Evolutionary conservation across 371 early-diverging fungal species (phyloP), one percentile per base, ranked within the genome.

Genomic region (Mortierella sp.): DNA sequence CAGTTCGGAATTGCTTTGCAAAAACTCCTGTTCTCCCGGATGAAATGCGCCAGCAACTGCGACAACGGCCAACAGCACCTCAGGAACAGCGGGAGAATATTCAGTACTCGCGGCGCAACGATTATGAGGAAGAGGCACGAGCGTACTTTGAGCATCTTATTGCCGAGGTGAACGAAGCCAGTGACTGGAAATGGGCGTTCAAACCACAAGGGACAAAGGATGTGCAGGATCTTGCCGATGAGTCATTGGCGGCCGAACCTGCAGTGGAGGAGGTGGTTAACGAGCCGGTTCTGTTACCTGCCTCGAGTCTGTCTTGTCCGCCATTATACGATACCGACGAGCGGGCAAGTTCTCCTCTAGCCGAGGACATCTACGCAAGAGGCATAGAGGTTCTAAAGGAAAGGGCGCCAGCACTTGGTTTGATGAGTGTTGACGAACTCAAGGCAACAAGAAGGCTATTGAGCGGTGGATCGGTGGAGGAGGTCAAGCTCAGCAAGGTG

Each of bases 291-390:
- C 13, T 58, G 10, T 8, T 13, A 58, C n/a, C 58, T 58, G 28
- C 11, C 28, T 8, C 58, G 28, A n/a, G 28, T 28, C 58, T 13
- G n/a, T 28, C 28, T 28, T 28, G 28, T 28, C 28, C 28, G 3
- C 13, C 26, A 13, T 28, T 13, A 11, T 58, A 58, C 13, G 58
- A 26, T 28, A 58, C 57, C 57, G 57, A 57, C 57, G 57, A 57
- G n/a, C 26, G 57, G n/a, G 57, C 57, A 57, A 57, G 57, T 26
- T 57, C 57, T 57, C 57, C 57, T 57, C n/a, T 57, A 57, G 57
- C 57, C n/a, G 57, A 57, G 9, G 57, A 57, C 21, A 6, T 57
- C 7, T 57, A 57, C 6, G 7, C 58, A 57, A 21, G n/a, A 26
- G 3, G 28, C 28, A 28, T 58, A 26, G 13, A n/a, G 13, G 58